Conservation (phyloP, 768 basidiomycete genomes). For the Kwoniella sp. region DNA sequence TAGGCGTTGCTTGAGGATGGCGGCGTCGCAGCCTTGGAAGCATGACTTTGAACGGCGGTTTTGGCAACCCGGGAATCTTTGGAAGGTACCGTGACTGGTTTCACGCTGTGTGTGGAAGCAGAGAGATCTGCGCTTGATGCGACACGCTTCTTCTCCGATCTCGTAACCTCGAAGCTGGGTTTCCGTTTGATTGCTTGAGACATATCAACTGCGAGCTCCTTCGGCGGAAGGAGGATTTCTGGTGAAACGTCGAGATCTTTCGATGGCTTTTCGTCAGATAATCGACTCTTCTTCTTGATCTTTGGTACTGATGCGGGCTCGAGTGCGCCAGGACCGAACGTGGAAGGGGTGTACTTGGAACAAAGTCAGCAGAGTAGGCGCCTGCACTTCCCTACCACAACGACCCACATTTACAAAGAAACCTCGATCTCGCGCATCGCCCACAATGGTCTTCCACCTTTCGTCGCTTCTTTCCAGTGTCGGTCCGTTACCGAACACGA, state of each 20-base stretch:
- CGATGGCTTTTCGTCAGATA: too few species aligned
- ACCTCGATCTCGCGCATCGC: conserved; percentile 66
- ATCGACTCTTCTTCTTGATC: conserved; percentile 12
- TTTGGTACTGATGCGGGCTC: conserved; percentile 13
- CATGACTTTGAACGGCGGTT: too few species aligned
- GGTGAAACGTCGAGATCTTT: too few species aligned
- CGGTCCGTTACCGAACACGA: conserved; percentile 82
- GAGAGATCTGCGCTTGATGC: too few species aligned
- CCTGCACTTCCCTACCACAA: background rate
- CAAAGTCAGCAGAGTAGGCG: background rate
- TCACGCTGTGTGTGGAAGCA: too few species aligned
- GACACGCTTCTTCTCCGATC: conserved; percentile 8
- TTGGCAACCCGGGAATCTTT: too few species aligned
- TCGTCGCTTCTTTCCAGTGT: conserved; percentile 82
- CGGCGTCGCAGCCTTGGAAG: too few species aligned
- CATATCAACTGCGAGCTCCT: conserved; percentile 5
- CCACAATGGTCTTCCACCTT: conserved; percentile 72
- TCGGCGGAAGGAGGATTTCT: conserved; percentile 13
- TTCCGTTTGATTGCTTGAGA: conserved; percentile 2
- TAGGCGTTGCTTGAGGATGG: background rate
- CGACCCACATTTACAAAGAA: conserved; percentile 62
- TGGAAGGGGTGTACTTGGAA: conserved; percentile 20
- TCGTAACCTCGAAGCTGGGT: conserved; percentile 2
- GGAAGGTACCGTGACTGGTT: too few species aligned
- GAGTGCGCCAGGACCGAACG: conserved; percentile 18